These are phyloP conservation scores for Gracilaria vermiculophylla DNA, from an alignment of 23 red algal genomes.

Conservation along the genomic window DNA sequence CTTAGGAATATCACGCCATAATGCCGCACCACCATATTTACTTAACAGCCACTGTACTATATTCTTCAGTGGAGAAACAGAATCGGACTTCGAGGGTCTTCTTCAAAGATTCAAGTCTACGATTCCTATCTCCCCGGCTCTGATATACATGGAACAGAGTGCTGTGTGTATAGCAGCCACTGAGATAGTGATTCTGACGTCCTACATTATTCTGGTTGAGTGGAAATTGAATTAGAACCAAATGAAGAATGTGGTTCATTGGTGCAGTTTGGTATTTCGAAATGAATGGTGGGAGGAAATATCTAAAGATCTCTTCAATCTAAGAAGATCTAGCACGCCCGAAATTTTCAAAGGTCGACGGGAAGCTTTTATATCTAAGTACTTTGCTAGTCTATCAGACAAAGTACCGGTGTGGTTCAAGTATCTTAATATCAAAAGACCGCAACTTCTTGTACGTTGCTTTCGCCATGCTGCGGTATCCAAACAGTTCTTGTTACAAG, in stretches of 20 bases:
- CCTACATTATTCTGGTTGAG: neutral
- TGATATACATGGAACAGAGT: constrained; percentile 20
- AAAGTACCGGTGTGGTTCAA: constrained; percentile 6
- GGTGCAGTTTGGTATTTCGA: too few species aligned
- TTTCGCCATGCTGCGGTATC: neutral
- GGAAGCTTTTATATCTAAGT: neutral
- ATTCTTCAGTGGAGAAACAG: neutral
- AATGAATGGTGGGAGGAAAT: too few species aligned
- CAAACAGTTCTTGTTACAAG: neutral
- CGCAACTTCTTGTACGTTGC: neutral
- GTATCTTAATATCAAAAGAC: neutral
- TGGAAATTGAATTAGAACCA: neutral
- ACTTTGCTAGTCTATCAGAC: neutral
- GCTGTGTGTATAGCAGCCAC: constrained; percentile 10
- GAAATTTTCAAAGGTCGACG: neutral
- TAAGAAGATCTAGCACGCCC: neutral
- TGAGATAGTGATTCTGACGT: constrained; percentile 8
- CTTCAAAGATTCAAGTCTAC: neutral
- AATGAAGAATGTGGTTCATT: neutral
- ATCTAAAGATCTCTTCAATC: constrained; percentile 1
- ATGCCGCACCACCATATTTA: too few species aligned
- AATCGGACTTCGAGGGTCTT: neutral
- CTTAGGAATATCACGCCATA: too few species aligned
- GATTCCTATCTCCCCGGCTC: constrained; percentile 7
- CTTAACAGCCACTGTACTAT: too few species aligned